Percentiles rank a stretch among this genome's conserved stretches.
Conservation (phyloP, 306 rosid species). For the Parietaria judaica region DNA sequence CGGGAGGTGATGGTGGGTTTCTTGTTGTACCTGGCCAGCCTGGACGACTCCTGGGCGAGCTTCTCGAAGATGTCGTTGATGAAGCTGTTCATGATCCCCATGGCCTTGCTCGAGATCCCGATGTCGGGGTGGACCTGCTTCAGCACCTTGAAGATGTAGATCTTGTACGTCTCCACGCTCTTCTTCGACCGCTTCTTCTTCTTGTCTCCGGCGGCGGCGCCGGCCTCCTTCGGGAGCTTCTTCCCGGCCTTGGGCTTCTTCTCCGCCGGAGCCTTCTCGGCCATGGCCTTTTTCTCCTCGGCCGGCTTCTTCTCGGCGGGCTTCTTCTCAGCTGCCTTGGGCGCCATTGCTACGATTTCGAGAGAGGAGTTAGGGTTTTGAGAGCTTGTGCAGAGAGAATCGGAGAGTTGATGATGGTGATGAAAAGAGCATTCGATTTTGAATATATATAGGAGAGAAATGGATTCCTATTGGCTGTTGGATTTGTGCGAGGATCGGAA, state of each 20-base stretch:
- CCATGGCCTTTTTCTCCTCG: background rate
- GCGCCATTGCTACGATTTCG: background rate
- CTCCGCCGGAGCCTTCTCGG: conserved; percentile 3
- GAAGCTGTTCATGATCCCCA: conserved; percentile 3
- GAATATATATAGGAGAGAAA: background rate
- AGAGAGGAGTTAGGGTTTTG: background rate
- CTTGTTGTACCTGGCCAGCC: background rate
- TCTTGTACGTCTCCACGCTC: conserved; percentile 1
- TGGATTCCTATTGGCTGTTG: background rate
- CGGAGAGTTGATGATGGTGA: background rate
- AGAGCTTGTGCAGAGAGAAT: background rate
- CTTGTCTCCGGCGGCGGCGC: conserved; percentile 1
- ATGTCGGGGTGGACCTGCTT: conserved; percentile 3
- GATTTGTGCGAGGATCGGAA: background rate
- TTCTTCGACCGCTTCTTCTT: background rate
- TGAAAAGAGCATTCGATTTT: background rate
- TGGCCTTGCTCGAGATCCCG: conserved; percentile 6
- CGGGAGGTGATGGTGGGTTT: background rate
- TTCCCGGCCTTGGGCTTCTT: conserved; percentile 2
- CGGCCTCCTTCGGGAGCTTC: conserved; percentile 1
- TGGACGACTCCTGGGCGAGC: background rate
- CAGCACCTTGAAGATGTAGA: conserved; percentile 4
- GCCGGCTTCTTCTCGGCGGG: background rate
- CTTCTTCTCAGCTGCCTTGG: background rate
- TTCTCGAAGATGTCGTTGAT: conserved; percentile 4